Conservation (phyloP, 805 yeast species). For the Brettanomyces sp. region DNA sequence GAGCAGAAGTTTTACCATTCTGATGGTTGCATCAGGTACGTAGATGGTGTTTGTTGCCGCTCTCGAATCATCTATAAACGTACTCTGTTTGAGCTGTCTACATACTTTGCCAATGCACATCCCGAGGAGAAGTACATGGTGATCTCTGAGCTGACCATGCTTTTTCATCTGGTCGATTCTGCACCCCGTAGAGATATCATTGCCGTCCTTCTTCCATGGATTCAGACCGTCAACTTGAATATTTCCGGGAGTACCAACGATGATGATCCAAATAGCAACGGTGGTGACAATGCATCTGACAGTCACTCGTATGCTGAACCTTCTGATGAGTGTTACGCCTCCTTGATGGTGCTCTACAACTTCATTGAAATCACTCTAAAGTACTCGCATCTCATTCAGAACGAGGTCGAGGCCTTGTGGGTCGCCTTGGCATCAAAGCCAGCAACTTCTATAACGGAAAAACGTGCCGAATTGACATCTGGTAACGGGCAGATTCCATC, state of each 20-base stretch:
- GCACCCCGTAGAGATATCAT: conserved; percentile 68
- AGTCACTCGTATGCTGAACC: background rate
- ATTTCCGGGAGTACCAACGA: conserved; percentile 15
- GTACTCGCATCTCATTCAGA: conserved; percentile 60
- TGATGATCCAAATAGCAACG: background rate
- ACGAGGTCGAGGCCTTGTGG: conserved; percentile 93
- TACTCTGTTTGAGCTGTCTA: conserved; percentile 71
- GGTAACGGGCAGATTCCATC: conserved; percentile 23
- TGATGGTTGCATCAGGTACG: conserved; percentile 45
- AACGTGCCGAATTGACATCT: conserved; percentile 28
- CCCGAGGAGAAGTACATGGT: conserved; percentile 52
- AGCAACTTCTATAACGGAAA: background rate
- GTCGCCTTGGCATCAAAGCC: conserved; percentile 62
- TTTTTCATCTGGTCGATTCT: conserved; percentile 50
- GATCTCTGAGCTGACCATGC: conserved; percentile 64
- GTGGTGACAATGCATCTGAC: background rate
- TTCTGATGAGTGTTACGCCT: conserved; percentile 17
- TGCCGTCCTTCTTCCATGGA: conserved; percentile 83
- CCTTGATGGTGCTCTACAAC: conserved; percentile 68
- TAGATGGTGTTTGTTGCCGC: conserved; percentile 62
- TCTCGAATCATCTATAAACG: conserved; percentile 82
- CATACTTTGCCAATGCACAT: conserved; percentile 53
- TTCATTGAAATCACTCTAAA: conserved; percentile 77
- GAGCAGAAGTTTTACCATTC: conserved; percentile 53
- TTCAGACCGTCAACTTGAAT: conserved; percentile 68